Conservation (phyloP, 129 eudicot species). For the Flaveria brownii region DNA sequence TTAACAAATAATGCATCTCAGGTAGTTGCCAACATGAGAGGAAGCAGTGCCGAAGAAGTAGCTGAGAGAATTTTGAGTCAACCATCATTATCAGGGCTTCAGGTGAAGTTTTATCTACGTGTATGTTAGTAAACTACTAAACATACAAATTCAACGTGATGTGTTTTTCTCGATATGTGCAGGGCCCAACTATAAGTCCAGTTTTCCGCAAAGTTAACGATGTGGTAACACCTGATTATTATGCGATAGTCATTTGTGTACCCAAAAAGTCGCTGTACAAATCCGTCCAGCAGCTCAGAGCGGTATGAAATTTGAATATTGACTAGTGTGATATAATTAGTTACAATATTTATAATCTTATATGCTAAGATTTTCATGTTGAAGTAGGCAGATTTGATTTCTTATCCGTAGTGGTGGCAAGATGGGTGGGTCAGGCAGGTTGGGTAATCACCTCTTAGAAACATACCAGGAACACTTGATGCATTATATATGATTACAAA, state of each 20-base stretch:
- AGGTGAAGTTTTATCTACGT: constrained; percentile 49
- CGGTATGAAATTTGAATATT: constrained; percentile 44
- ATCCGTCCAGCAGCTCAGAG: constrained; percentile 87
- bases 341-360: background rate
- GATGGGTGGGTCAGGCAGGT: background rate
- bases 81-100: constrained; percentile 78
- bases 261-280: constrained; percentile 79
- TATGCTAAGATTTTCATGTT: background rate
- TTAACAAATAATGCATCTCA: constrained; percentile 32
- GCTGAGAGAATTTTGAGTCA: constrained; percentile 82
- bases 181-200: constrained; percentile 97
- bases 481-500: background rate
- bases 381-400: background rate
- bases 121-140: background rate
- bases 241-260: constrained; percentile 89
- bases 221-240: constrained; percentile 55
- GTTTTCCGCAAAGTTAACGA: constrained; percentile 70
- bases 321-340: constrained; percentile 3
- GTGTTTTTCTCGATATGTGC: constrained; percentile 20
- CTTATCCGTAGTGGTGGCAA: background rate
- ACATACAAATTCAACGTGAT: constrained; percentile 11
- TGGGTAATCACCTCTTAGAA: background rate
- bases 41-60: constrained; percentile 82
- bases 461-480: background rate
- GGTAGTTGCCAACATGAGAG: constrained; percentile 97